Percentiles rank a stretch among this genome's conserved stretches.
phyloP scores from a whole-genome alignment of 108 stramenopile species.

The Cyclotella atomus region DNA sequence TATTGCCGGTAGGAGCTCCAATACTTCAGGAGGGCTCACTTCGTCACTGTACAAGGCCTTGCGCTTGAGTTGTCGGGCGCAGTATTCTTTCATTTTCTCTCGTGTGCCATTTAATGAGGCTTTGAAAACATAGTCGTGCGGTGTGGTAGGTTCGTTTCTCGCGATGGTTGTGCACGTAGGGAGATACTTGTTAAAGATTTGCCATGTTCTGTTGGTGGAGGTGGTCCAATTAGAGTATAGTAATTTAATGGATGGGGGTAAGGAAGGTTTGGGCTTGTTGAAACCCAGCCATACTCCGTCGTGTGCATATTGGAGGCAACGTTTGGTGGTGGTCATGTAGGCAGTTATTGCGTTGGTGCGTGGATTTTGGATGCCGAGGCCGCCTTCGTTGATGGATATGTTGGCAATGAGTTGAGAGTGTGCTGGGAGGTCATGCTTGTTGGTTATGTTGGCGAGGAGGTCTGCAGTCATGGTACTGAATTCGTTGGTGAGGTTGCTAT shows the following conservation, averaged over 20 bases:
- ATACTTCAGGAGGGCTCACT: too few relatives aligned
- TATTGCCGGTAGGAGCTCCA: too few relatives aligned
- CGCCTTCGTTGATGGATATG: not conserved
- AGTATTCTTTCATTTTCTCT: too few relatives aligned
- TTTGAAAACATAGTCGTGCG: too few relatives aligned
- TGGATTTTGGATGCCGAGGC: not conserved
- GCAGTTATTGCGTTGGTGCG: not conserved
- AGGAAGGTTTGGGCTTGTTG: not conserved
- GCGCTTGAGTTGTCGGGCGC: too few relatives aligned
- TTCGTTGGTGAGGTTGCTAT: not conserved
- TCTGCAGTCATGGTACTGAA: not conserved
- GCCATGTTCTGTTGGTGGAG: not conserved
- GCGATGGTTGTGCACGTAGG: too few relatives aligned
- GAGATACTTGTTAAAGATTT: too few relatives aligned
- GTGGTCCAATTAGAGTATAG: not conserved
- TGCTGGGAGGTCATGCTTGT: not conserved
- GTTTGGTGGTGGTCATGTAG: not conserved
- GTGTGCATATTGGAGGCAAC: not conserved
- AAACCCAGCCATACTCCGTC: not conserved
- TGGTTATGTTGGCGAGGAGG: not conserved
- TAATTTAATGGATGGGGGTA: not conserved
- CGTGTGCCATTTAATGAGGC: too few relatives aligned
- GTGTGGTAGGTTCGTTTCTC: too few relatives aligned
- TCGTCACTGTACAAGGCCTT: too few relatives aligned
- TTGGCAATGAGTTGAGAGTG: not conserved